Evolutionary conservation across 306 rosid species (phyloP).

Genomic region (Castanea mollissima): DNA sequence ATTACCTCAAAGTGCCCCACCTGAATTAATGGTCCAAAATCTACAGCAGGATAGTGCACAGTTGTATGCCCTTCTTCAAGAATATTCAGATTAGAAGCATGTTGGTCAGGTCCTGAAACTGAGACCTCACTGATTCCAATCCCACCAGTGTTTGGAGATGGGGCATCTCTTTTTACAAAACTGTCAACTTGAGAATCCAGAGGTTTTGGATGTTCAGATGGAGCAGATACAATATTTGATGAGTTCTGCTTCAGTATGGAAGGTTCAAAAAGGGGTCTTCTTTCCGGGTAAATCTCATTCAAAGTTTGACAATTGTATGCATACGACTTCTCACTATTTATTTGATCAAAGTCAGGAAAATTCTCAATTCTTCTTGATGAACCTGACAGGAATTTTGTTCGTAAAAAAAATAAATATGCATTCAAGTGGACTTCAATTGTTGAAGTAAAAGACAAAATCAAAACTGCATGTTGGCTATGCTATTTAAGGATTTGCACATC

Average conservation of each 20-base stretch:
- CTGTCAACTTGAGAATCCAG: constrained; percentile 27
- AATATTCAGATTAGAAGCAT: constrained; percentile 18
- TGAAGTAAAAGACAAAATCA: background rate
- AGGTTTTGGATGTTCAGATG: constrained; percentile 35
- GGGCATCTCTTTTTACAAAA: constrained; percentile 20
- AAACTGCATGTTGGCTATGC: background rate
- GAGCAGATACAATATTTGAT: constrained; percentile 32
- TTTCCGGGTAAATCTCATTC: constrained; percentile 52
- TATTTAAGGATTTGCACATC: constrained; percentile 8
- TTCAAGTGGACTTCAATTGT: constrained; percentile 12
- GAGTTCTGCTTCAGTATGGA: constrained; percentile 30
- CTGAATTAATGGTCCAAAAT: constrained; percentile 33
- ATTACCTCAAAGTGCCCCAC: constrained; percentile 47
- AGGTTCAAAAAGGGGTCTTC: constrained; percentile 43
- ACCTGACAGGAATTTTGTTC: constrained; percentile 42
- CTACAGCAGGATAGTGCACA: constrained; percentile 36
- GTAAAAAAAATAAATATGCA: background rate
- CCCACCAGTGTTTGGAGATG: constrained; percentile 7
- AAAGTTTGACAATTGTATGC: constrained; percentile 44
- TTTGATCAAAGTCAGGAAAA: constrained; percentile 70
- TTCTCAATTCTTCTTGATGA: constrained; percentile 88
- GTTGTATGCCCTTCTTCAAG: constrained; percentile 29
- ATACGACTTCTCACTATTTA: constrained; percentile 36
- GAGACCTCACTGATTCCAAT: constrained; percentile 25
- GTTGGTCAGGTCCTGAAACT: constrained; percentile 24